Evolutionary conservation across 1,139 yeast genomes (phyloP).

Genomic region (Candida labiduridarum): DNA sequence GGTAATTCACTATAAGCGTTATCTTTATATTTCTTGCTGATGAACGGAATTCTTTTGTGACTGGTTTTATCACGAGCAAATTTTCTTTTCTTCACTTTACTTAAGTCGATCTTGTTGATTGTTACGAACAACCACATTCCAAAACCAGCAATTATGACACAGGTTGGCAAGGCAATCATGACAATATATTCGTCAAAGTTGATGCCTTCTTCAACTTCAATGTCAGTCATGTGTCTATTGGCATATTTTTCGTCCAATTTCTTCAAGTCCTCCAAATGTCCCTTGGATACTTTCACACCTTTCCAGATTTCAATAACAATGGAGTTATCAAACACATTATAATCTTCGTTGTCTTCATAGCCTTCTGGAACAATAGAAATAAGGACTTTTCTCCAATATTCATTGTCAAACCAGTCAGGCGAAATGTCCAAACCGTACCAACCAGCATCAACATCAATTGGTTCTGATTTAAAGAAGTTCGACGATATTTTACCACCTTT

Average conservation of each 20-base stretch:
- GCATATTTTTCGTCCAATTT: conserved; percentile 39
- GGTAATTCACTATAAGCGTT: conserved; percentile 30
- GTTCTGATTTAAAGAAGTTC: conserved; percentile 68
- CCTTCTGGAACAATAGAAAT: conserved; percentile 74
- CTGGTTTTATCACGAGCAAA: conserved; percentile 44
- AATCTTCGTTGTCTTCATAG: conserved; percentile 62
- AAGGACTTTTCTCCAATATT: conserved; percentile 49
- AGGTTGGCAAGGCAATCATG: conserved; percentile 70
- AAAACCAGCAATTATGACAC: conserved; percentile 60
- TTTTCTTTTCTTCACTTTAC: conserved; percentile 54
- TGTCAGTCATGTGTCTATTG: conserved; percentile 38
- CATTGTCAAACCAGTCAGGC: conserved; percentile 61
- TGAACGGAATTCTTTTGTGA: conserved; percentile 36
- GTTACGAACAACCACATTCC: conserved; percentile 65
- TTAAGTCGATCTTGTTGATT: conserved; percentile 52
- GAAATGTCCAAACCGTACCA: conserved; percentile 59
- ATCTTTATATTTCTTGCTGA: conserved; percentile 22
- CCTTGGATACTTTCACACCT: conserved; percentile 63
- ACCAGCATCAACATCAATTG: conserved; percentile 71
- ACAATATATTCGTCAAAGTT: conserved; percentile 70
- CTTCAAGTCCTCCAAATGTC: conserved; percentile 55
- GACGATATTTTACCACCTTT: conserved; percentile 40
- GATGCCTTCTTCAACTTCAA: conserved; percentile 55
- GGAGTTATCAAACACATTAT: conserved; percentile 52
- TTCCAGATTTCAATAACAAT: conserved; percentile 57